Base-by-base conservation (phyloP, 495 filamentous ascomycete species). In the Amniculicola lignicola region DNA sequence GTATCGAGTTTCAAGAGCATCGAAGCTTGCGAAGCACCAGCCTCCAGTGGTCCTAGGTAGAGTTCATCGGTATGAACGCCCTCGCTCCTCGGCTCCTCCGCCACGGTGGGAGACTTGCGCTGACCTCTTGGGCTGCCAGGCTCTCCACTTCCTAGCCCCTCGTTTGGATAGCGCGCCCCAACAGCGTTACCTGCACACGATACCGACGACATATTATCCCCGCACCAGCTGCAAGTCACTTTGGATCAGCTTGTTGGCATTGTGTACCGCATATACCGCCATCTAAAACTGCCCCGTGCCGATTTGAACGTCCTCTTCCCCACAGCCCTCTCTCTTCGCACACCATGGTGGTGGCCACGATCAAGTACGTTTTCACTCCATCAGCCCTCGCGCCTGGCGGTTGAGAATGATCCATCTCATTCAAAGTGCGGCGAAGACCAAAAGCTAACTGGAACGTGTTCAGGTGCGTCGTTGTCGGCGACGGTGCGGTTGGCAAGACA, bases 401-500 rank as follows among this genome's bases (percentile, higher is more conserved):
- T 21, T 11, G n/a, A n/a, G n/a, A n/a, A n/a, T n/a, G n/a, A n/a
- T n/a, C n/a, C n/a, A n/a, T n/a, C n/a, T n/a, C n/a, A n/a, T n/a
- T n/a, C n/a, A n/a, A n/a, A n/a, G n/a, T n/a, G n/a, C n/a, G n/a
- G n/a, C n/a, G n/a, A n/a, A n/a, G n/a, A n/a, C n/a, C n/a, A n/a
- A n/a, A 25, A 16, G 36, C 44, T 56, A 41, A 49, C 33, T 15
- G 21, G 18, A n/a, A 27, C 31, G 18, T 33, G 1, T 22, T 18
- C 66, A 96, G 91, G 72, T 98, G 93, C 77, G 93, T 98, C 56
- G 93, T 98, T 48, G 93, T 98, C 66, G 93, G 93, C 72, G 93
- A 98, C 72, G 93, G 93, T 90, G 93, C 93, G 53, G 93, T 98
- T 54, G 93, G 93, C 64, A 98, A 98, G 80, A 98, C 93, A 39